Base-by-base conservation (phyloP, 192 early-diverging fungal species). In the Obelidium mucronatum region DNA sequence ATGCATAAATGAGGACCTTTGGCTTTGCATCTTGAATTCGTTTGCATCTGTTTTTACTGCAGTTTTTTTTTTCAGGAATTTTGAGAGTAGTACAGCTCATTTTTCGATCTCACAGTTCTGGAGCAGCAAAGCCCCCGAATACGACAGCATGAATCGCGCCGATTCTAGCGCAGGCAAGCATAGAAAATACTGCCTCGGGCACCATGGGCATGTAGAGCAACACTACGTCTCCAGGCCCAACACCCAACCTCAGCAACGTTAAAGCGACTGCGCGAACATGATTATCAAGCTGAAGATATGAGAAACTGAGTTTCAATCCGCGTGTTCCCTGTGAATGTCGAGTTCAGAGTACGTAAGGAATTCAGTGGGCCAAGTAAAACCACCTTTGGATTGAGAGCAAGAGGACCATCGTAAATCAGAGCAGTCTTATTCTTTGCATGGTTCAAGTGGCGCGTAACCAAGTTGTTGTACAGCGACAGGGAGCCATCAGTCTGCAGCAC, bases 101-200 rank as follows among this genome's bases (percentile, higher is more conserved):
- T 0, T 4, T 67, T 19, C 26, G 31, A 8, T 66, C 76, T 74
- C 67, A 82, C 72, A 85, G 74, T 54, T 85, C 84, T 22, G 75
- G 63, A 5, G 77, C 59, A 0, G 84, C 81, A 66, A 85, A 85
- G 3, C 84, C 84, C 31, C 91, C 91, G 88, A 94, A 93, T 13
- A 94, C 92, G 26, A 94, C 93, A 56, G 90, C 91, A 66, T 94
- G 93, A 13, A 95, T 83, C 13, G 91, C 92, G n/a, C 94, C 95
- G 13, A 95, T 78, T 8, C 94, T 87, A 8, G 91, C 93, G 70
- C 92, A 94, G 3, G 95, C 92, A 13, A 97, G 90, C 90, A 97
- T 94, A 2, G 90, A 91, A 72, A 94, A 79, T 11, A 93, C 83
- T 8, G 93, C 91, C 70, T 96, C 90, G 13, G 91, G 90, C 5